Base-by-base conservation (phyloP, 495 filamentous ascomycete genomes). In the Penicillium roqueforti region DNA sequence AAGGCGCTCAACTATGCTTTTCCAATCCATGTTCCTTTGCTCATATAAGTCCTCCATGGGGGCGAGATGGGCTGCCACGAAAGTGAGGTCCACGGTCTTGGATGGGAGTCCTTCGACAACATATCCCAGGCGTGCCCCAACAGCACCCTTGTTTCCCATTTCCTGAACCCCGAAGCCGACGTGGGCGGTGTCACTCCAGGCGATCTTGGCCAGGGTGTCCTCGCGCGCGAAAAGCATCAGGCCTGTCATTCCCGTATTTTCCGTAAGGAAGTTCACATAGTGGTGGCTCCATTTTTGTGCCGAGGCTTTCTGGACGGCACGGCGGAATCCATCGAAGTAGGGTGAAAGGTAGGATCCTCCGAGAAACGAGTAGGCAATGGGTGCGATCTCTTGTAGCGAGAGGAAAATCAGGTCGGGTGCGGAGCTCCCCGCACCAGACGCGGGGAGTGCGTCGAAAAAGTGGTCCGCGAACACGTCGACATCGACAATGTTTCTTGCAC, bases 141-240 rank as follows among this genome's bases (percentile, higher is more conserved):
- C 89, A 7, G 90, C 91, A 22, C 92, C 93, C 65, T 98, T 98
- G 62, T 96, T 96, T 4, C 91, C 92, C 89, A 96, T 93, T 29
- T 88, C 84, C 49, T 82, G 82, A 3, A 91, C 45, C 2, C 93
- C 93, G 32, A 95, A 82, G 3, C 93, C 91, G 2, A 90, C 85
- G 25, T 85, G 88, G 3, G 85, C 88, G 11, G 80, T 83, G 50
- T 87, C 80, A 4, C 90, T 69, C 62, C 79, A 76, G 11, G 74
- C 66, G 26, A 96, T 71, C 14, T 73, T 70, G 9, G 72, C 59
- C 0, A 76, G 71, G 14, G 87, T 70, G 28, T 84, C 81, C 28
- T 80, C 75, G 41, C 73, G 71, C 19, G 74, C 79, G 63, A 95
- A 97, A 16, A 95, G 77, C 79, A 97, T 83, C 39, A 97, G 80